These are phyloP conservation scores for Canariomyces notabilis DNA, from an alignment of 2,329 filamentous ascomycete genomes.

Conservation along the genomic window DNA sequence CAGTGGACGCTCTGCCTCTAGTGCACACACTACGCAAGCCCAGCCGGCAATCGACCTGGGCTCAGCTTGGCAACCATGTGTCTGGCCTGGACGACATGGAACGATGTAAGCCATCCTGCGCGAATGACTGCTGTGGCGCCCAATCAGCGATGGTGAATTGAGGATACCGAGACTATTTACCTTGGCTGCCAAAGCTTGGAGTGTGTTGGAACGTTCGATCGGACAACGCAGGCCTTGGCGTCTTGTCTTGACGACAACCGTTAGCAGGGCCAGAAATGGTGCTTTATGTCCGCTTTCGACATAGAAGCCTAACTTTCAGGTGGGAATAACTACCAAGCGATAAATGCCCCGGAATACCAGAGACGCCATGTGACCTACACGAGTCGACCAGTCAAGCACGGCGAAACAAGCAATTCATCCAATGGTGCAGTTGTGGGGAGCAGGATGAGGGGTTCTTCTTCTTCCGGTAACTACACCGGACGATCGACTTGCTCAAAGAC, in stretches of 20 bases:
- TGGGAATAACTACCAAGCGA: no score
- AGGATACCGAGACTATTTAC: conserved; percentile 6
- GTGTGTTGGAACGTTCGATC: conserved; percentile 14
- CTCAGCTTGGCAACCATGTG: conserved; percentile 7
- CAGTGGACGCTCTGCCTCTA: neutral
- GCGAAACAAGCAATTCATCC: no score
- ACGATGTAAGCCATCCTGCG: neutral
- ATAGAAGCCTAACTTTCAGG: no score
- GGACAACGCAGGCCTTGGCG: conserved; percentile 3
- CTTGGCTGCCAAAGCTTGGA: conserved; percentile 13
- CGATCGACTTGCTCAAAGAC: neutral
- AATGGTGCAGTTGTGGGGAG: no score
- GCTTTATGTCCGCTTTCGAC: no score
- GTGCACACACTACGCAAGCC: conserved; percentile 10
- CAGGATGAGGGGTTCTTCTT: neutral
- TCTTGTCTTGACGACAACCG: no score
- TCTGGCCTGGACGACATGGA: no score
- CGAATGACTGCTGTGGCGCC: conserved; percentile 1
- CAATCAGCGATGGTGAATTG: neutral
- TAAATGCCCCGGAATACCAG: no score
- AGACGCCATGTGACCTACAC: no score
- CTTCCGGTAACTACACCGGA: neutral
- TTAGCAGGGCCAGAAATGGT: no score
- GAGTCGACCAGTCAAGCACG: no score
- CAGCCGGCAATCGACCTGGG: conserved; percentile 18